Evolutionary conservation across 805 yeast genomes (phyloP).

Genomic region (Candida chilensis): DNA sequence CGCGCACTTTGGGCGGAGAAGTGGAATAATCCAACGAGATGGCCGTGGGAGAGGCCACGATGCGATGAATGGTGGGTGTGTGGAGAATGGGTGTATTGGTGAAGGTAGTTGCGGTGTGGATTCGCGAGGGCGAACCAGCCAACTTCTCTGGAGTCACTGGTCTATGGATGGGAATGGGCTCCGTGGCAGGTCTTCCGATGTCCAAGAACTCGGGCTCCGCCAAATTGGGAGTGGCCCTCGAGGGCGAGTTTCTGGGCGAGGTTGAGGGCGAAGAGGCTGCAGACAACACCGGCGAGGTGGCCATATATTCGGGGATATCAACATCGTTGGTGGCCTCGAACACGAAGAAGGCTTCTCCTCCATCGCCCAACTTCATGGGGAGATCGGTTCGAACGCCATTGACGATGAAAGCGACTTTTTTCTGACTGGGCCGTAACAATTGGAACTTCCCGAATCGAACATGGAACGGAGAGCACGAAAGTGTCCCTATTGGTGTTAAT

Average conservation of each 20-base stretch:
- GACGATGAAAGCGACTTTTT: conserved; percentile 82
- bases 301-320: conserved; percentile 65
- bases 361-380: conserved; percentile 96
- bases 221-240: conserved; percentile 2
- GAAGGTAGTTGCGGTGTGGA: no score
- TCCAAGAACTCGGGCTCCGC: conserved; percentile 33
- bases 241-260: conserved; percentile 14
- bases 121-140: no score
- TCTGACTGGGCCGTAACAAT: conserved; percentile 86
- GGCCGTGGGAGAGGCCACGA: no score
- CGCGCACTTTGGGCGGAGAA: conserved; percentile 16
- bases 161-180: conserved; percentile 1
- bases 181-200: conserved; percentile 9
- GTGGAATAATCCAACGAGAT: no score
- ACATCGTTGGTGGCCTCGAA: conserved; percentile 66
- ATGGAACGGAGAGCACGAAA: conserved; percentile 93
- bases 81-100: no score
- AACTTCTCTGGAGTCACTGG: no score
- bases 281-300: conserved; percentile 80
- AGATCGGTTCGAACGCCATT: conserved; percentile 74
- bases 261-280: conserved; percentile 54
- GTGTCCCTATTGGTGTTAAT: conserved; percentile 25
- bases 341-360: conserved; percentile 96
- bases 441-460: conserved; percentile 94
- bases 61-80: no score